Base-by-base conservation (phyloP, 2,329 filamentous ascomycete species). In the Alternaria gansuensis region DNA sequence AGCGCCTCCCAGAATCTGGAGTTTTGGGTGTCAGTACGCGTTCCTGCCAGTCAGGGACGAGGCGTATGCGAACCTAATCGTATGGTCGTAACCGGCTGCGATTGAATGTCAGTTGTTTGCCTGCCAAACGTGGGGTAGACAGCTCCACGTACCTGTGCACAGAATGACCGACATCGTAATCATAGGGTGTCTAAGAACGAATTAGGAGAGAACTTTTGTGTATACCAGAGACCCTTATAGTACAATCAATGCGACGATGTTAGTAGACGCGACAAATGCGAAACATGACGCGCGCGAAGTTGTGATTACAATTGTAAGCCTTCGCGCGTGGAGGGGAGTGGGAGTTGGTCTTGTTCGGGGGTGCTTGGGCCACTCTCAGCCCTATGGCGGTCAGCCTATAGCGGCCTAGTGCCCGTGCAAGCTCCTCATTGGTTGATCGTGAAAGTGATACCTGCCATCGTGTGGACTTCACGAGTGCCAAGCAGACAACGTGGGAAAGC, bases 1-100 rank as follows among this genome's bases (percentile, higher is more conserved):
- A 99, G 86, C 1, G 95, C 95, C 80, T 99, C 95, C 95, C 95
- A 99, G 82, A 99, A 99, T 65, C 93, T 96, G 46, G 28, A 26
- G 75, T 43, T 29, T 34, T 58, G 40, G 21, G 37, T 51, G 63
- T 71, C 24, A 73, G 62, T 48, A 46, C 17, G 39, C 17, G 26
- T 39, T 31, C 33, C 24, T 46, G 34, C 49, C 36, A 23, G 29
- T 21, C 9, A 14, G 31, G 14, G 11, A 10, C 21, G 11, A 7
- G 33, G 8, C n/a, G 14, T 26, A 33, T 36, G 70, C 81, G 70
- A 82, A 90, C 88, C 88, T 84, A 65, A 92, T 91, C 29, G 89
- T 91, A 77, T 90, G 89, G 77, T 91, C 89, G 78, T 91, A 91
- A 63, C 88, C 89, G 72, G 89, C 89, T 87, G 75, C 39, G 65